phyloP scores from a whole-genome alignment of 148 eudicot species.

The Beta vulgaris region DNA sequence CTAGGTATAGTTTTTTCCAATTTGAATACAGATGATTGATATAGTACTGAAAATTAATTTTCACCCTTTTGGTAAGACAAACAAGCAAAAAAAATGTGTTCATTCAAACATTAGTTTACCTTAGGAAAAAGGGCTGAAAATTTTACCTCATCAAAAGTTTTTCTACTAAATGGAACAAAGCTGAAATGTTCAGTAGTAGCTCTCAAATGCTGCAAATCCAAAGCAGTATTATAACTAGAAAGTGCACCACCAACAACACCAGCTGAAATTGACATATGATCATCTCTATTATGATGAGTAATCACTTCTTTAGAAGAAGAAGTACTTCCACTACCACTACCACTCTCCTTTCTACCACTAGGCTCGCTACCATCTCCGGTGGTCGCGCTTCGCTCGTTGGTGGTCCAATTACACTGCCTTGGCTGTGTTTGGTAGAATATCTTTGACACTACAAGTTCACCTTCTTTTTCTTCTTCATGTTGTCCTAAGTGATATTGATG shows the following conservation, averaged over 20 bases:
- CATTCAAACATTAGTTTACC: background rate
- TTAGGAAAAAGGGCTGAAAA: background rate
- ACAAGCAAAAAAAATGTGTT: background rate
- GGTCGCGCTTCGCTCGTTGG: constrained; percentile 29
- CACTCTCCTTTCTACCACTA: constrained; percentile 43
- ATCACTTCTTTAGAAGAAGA: constrained; percentile 58
- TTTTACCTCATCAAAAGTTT: constrained; percentile 65
- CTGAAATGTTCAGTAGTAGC: constrained; percentile 47
- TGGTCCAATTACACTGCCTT: constrained; percentile 68
- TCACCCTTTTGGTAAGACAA: background rate
- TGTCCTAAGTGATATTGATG: constrained; percentile 94
- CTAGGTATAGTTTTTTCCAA: background rate
- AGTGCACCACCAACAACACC: constrained; percentile 30
- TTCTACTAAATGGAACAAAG: constrained; percentile 61
- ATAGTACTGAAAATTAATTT: background rate
- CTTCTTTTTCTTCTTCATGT: constrained; percentile 88
- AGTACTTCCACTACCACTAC: constrained; percentile 53
- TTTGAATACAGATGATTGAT: background rate
- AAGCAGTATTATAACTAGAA: constrained; percentile 36
- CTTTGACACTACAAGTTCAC: constrained; percentile 92
- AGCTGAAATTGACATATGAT: constrained; percentile 31
- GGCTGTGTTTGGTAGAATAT: constrained; percentile 97
- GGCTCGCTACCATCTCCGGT: constrained; percentile 31
- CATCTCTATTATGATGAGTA: constrained; percentile 41
- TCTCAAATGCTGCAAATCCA: constrained; percentile 77